Conservation (phyloP, 2,329 filamentous ascomycete genomes). For the Hypomyces perniciosus region DNA sequence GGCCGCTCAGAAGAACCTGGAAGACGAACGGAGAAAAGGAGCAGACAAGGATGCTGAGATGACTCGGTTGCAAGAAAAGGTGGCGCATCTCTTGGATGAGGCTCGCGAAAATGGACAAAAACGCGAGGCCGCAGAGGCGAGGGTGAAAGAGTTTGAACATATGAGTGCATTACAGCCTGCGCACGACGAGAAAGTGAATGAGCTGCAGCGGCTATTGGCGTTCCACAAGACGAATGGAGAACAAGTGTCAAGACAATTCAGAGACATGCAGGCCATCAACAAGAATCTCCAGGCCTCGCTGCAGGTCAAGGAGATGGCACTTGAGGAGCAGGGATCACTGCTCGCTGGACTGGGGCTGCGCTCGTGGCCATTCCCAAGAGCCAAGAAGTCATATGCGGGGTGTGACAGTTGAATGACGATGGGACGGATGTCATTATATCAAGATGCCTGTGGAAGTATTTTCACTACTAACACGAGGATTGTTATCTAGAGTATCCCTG, state of each 20-base stretch:
- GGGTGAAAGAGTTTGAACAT: neutral
- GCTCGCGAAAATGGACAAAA: neutral
- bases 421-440: neutral
- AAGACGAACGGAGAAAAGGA: neutral
- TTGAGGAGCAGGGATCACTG: neutral
- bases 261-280: constrained; percentile 4
- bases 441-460: neutral
- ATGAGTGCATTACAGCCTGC: neutral
- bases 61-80: neutral
- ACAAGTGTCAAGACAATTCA: neutral
- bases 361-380: neutral
- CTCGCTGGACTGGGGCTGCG: neutral
- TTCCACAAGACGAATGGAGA: constrained; percentile 9
- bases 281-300: constrained; percentile 4
- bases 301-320: neutral
- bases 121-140: neutral
- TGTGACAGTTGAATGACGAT: neutral
- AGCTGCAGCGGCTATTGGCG: constrained; percentile 1
- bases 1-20: neutral
- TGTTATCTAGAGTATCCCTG: neutral
- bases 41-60: neutral
- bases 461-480: neutral
- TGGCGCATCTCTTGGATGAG: neutral
- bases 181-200: neutral
- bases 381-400: neutral